Evolutionary conservation across 768 basidiomycete genomes (phyloP).

Genomic region (Rhodosporidiobolus odoratus): DNA sequence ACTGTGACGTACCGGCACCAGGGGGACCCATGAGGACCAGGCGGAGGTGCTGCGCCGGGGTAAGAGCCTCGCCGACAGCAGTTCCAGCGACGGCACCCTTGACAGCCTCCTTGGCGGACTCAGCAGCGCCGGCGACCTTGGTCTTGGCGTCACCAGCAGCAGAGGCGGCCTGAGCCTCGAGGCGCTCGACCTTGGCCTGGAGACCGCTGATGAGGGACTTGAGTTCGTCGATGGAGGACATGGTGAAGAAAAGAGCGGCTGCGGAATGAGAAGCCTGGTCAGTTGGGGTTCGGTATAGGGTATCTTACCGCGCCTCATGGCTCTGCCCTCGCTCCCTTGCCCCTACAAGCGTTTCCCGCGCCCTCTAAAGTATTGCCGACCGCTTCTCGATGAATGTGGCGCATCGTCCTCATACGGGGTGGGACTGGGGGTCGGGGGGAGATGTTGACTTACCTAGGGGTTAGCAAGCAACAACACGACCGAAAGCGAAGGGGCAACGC

Average conservation of each 20-base stretch:
- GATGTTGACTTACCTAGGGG: background rate
- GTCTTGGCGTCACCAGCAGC: conserved; percentile 6
- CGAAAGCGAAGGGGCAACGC: background rate
- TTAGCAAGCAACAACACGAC: background rate
- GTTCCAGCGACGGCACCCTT: conserved; percentile 30
- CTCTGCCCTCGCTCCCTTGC: too few relatives aligned
- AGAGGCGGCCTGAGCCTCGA: conserved; percentile 61
- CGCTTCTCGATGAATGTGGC: too few relatives aligned
- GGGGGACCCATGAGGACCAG: conserved; percentile 94
- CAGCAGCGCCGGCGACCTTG: conserved; percentile 39
- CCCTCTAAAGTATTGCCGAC: too few relatives aligned
- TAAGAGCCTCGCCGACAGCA: conserved; percentile 53
- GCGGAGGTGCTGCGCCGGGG: conserved; percentile 61
- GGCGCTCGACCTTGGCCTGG: conserved; percentile 73
- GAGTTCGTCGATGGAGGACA: conserved; percentile 66
- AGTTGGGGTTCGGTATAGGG: background rate
- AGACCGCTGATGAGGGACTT: conserved; percentile 86
- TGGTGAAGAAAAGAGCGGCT: background rate
- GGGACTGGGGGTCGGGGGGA: too few relatives aligned
- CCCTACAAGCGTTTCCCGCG: too few relatives aligned
- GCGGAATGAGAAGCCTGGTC: background rate
- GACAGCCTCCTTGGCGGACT: conserved; percentile 36
- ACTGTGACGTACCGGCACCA: conserved; percentile 70
- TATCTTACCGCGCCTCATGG: background rate
- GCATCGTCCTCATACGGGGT: too few relatives aligned